Evolutionary conservation across 768 basidiomycete genomes (phyloP).

Genomic region (Grammothele lineata): DNA sequence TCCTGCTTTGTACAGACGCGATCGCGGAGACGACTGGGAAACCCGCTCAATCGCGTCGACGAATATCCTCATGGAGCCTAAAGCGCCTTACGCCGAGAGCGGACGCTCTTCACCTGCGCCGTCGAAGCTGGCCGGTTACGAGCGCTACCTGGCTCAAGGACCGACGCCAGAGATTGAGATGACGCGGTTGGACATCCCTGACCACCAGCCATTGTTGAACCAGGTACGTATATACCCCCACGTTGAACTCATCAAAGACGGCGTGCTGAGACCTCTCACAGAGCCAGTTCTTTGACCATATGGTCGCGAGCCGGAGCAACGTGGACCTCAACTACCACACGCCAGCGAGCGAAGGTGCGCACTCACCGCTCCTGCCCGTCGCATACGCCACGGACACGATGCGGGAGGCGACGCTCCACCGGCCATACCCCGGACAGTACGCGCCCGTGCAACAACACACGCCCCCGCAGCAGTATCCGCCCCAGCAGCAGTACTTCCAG

Average conservation of each 20-base stretch:
- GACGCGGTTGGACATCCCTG: constrained; percentile 43
- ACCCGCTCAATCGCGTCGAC: constrained; percentile 66
- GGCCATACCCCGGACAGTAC: constrained; percentile 37
- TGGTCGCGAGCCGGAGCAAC: constrained; percentile 17
- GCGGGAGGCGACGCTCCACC: constrained; percentile 61
- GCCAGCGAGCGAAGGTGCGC: constrained; percentile 24
- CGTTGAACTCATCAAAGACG: too few species aligned
- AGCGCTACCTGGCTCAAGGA: constrained; percentile 53
- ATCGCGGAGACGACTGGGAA: constrained; percentile 92
- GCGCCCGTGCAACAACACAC: constrained; percentile 1
- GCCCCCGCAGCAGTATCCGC: constrained; percentile 1
- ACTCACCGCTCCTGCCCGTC: constrained; percentile 34
- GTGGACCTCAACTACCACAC: constrained; percentile 28
- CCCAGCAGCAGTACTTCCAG: constrained; percentile 3
- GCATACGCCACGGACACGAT: constrained; percentile 34
- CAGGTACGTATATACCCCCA: constrained; percentile 4
- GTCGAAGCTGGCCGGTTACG: constrained; percentile 39
- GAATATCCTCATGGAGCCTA: constrained; percentile 44
- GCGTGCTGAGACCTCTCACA: too few species aligned
- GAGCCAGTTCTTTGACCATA: constrained; percentile 17
- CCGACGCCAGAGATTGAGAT: constrained; percentile 50
- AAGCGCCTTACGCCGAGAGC: constrained; percentile 33
- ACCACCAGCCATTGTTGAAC: constrained; percentile 57
- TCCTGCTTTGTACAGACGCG: constrained; percentile 70
- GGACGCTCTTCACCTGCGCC: constrained; percentile 38